Percentiles rank a stretch among this genome's conserved stretches.
Conservation (phyloP, 768 basidiomycete species). For the Gloeopeniophorella convolvens region DNA sequence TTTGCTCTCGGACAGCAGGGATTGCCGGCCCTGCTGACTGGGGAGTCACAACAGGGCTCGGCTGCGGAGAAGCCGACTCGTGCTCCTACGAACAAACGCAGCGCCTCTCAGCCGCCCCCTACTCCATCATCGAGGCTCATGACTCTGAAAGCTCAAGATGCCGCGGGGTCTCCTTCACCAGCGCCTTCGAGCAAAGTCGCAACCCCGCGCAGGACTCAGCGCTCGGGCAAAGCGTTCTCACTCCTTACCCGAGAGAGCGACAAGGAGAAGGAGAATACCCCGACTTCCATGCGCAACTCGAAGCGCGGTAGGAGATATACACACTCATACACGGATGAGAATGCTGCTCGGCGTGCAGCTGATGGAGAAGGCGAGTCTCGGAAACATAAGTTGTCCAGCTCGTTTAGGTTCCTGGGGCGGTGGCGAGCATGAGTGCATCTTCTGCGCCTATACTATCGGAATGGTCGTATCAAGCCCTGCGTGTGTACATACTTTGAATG, state of each 20-base stretch:
- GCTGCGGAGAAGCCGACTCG: neutral
- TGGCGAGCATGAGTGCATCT: slow-evolving; percentile 7
- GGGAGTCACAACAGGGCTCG: neutral
- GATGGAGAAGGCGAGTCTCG: slow-evolving; percentile 1
- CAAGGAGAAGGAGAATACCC: slow-evolving; percentile 18
- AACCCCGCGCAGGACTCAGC: slow-evolving; percentile 5
- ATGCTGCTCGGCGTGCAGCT: slow-evolving; percentile 13
- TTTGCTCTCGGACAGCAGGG: slow-evolving; percentile 3
- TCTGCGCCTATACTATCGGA: too few species aligned
- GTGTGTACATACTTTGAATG: too few species aligned
- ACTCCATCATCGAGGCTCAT: neutral
- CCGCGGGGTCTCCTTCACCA: neutral
- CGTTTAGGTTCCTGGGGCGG: slow-evolving; percentile 18
- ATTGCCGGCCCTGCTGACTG: neutral
- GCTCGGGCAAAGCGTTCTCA: slow-evolving; percentile 10
- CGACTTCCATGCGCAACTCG: slow-evolving; percentile 4
- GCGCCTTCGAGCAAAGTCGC: neutral
- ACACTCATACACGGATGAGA: slow-evolving; percentile 15
- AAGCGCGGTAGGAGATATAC: slow-evolving; percentile 2
- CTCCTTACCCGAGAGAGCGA: slow-evolving; percentile 8
- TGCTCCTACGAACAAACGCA: neutral
- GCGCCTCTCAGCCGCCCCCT: neutral
- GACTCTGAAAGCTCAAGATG: neutral
- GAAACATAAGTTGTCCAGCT: slow-evolving; percentile 16
- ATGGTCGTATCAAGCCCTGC: too few species aligned